Base-by-base conservation (phyloP, 768 basidiomycete species). In the Tricholoma sp. region DNA sequence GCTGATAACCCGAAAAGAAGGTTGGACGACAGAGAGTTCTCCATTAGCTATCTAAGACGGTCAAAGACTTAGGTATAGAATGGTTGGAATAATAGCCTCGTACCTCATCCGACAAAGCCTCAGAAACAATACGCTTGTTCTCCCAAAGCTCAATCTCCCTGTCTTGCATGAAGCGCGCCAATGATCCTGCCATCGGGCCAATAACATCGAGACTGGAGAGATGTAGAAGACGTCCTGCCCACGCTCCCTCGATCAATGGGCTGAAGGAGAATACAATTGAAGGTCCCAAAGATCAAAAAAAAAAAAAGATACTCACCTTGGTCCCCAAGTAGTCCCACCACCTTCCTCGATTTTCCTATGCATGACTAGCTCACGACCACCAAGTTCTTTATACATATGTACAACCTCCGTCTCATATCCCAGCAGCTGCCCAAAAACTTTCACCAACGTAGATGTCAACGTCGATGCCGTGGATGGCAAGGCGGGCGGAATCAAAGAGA, bases 301-400 rank as follows among this genome's bases (percentile, higher is more conserved):
- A 34, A n/a, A 34, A 32, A n/a, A 50, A 8, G 4, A 4, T 29
- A 29, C 29, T 50, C 61, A 83, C 84, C 84, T 86, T 2, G 85
- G 80, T 64, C 83, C 82, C 80, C 80, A 82, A 49, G 70, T 71
- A 5, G 80, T 86, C 10, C 82, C 81, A 18, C 84, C 84, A 9
- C 77, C 82, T 19, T 82, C 77, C 59, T 78, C 73, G 39, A 86
- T 79, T 64, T 72, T 77, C 34, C 85, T 68, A 22, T 85, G 71
- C 85, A 88, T 86, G 21, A 85, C 64, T 19, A 88, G 65, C 70
- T 86, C 85, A 16, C 85, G 68, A 7, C 85, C 85, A 7, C 85
- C 84, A 6, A 86, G 69, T 59, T 86, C 85, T 67, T 86, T 88
- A 66, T 85, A 88, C 73, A 86, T 73, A 57, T 86, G 83, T 9